phyloP scores from a whole-genome alignment of 2,329 filamentous ascomycete genomes.

The Setomelanomma holmii region DNA sequence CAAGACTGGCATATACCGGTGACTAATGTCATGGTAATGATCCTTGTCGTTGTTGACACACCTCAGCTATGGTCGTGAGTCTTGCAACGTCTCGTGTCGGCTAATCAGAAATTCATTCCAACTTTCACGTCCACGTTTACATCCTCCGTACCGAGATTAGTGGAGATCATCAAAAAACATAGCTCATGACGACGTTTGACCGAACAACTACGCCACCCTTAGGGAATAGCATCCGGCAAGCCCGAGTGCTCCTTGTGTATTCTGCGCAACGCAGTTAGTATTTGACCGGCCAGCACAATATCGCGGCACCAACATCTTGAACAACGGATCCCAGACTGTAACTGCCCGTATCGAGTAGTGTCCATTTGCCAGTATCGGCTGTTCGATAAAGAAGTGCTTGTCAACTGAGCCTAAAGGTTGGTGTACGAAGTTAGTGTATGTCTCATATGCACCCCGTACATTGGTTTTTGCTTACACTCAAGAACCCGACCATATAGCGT shows the following conservation, averaged over 20 bases:
- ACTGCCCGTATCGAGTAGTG: conserved; percentile 51
- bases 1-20: neutral
- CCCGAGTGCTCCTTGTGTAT: conserved; percentile 53
- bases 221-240: conserved; percentile 48
- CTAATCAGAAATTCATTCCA: too few species aligned
- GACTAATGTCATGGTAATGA: too few species aligned
- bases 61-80: too few species aligned
- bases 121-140: too few species aligned
- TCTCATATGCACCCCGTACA: too few species aligned
- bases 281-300: neutral
- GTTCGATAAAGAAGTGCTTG: conserved; percentile 48
- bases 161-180: too few species aligned
- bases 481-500: conserved; percentile 54
- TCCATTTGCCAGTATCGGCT: conserved; percentile 52
- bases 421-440: too few species aligned
- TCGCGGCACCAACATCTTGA: conserved; percentile 45
- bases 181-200: neutral
- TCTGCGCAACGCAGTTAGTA: conserved; percentile 19
- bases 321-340: conserved; percentile 59
- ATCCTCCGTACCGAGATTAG: too few species aligned
- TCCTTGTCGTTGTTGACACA: too few species aligned
- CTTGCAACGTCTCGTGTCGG: too few species aligned
- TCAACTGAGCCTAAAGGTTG: too few species aligned
- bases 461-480: too few species aligned
- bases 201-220: neutral